Percentiles rank a stretch among this genome's conserved stretches.
Evolutionary conservation across 805 yeast species (phyloP).

Genomic region (Suhomyces pyralidae): DNA sequence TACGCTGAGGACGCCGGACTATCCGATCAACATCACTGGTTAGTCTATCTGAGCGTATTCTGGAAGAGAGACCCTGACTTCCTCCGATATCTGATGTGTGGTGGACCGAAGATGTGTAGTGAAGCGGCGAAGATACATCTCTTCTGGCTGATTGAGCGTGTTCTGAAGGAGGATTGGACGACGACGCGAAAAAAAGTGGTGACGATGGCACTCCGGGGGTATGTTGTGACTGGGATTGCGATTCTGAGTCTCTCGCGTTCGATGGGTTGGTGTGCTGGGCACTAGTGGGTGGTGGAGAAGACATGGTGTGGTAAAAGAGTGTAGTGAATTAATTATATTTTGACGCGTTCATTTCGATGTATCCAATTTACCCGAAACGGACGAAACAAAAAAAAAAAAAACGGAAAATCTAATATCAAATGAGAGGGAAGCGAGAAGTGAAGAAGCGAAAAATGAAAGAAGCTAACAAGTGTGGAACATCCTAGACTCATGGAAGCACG

Average conservation of each 20-base stretch:
- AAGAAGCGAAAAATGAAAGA: neutral
- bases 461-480: neutral
- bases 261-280: conserved; percentile 32
- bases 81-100: conserved; percentile 37
- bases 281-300: conserved; percentile 28
- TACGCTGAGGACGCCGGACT: conserved; percentile 58
- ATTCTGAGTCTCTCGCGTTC: conserved; percentile 31
- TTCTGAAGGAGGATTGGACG: conserved; percentile 41
- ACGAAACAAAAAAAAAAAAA: neutral
- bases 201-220: conserved; percentile 49
- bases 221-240: conserved; percentile 35
- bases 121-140: conserved; percentile 49
- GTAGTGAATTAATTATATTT: conserved; percentile 10
- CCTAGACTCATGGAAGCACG: neutral
- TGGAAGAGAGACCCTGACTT: conserved; percentile 12
- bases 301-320: conserved; percentile 6
- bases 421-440: no score
- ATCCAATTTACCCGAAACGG: conserved; percentile 5
- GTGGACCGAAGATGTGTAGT: conserved; percentile 42
- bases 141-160: conserved; percentile 21
- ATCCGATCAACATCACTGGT: conserved; percentile 43
- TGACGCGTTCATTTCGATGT: conserved; percentile 12
- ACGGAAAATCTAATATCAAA: no score
- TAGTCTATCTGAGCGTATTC: conserved; percentile 45
- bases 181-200: conserved; percentile 52